Base-by-base conservation (phyloP, 441 rosid species). In the Pelargonium fulgidum region DNA sequence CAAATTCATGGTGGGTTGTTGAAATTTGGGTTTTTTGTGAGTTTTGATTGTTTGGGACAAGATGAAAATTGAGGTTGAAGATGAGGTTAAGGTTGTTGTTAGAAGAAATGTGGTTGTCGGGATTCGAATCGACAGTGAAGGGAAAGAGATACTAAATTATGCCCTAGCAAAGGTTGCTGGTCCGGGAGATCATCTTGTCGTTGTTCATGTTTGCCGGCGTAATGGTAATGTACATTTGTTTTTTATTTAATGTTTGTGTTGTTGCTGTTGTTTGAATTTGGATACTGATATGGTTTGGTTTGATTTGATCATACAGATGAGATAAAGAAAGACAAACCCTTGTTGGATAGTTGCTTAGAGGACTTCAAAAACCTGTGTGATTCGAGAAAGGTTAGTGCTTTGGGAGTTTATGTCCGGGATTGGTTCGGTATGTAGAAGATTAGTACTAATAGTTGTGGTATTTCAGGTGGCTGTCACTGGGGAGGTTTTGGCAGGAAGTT, bases 101-200 rank as follows among this genome's bases (percentile, higher is more conserved):
- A 75, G 75, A 77, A 89, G 81, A 71, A 81, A 76, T 76, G 84
- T 93, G 62, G 26, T 93, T 69, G 99, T 89, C 67, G 97, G 91
- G 62, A 77, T 91, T 67, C 79, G 76, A 78, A 73, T 88, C 45
- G 92, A 93, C 75, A 73, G 68, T 36, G 73, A 76, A 26, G 80
- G 94, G 76, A 82, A 84, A 81, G 90, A 89, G 78, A 79, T 91
- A 41, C 84, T 93, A 66, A 80, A 78, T 72, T 89, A 95, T 96
- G 85, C 92, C 72, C 76, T 93, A 70, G 88, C 81, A 66, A 90
- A 89, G 78, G 86, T 88, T 71, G 95, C 97, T 61, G 81, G 89
- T 67, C 89, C 89, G 29, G 99, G 95, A 70, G 99, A 93, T 77
- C 82, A 73, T 74, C 91, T 93, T 45, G 56, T 89, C 77, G 95